phyloP scores from a whole-genome alignment of 345 rosid genomes.

The Pugionium dolabratum region DNA sequence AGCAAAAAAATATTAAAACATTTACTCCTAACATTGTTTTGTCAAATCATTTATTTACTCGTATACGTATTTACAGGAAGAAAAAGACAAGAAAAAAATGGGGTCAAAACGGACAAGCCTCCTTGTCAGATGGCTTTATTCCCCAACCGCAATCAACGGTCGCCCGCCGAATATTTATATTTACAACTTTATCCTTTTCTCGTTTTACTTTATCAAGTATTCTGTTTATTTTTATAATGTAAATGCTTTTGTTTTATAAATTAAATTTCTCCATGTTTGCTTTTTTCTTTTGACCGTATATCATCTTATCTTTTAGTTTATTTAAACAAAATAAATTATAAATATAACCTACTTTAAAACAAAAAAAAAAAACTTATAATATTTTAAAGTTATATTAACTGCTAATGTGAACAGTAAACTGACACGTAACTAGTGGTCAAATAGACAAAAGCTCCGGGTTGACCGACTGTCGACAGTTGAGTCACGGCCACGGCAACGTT shows the following conservation, averaged over 20 bases:
- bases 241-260: slow-evolving; percentile 2
- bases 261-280: slow-evolving; percentile 19
- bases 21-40: no score
- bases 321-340: background rate
- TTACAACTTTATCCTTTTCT: slow-evolving; percentile 3
- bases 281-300: slow-evolving; percentile 28
- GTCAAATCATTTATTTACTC: background rate
- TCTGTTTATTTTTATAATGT: background rate
- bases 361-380: no score
- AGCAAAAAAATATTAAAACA: no score
- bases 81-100: slow-evolving; percentile 32
- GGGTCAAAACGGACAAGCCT: slow-evolving; percentile 58
- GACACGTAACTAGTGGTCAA: slow-evolving; percentile 47
- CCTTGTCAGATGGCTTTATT: slow-evolving; percentile 63
- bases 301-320: slow-evolving; percentile 15
- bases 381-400: slow-evolving; percentile 8
- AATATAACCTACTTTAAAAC: no score
- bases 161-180: slow-evolving; percentile 49
- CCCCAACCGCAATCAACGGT: slow-evolving; percentile 99
- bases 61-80: background rate
- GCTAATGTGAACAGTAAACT: background rate
- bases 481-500: slow-evolving; percentile 51
- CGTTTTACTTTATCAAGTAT: slow-evolving; percentile 15
- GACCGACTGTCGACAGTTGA: slow-evolving; percentile 59
- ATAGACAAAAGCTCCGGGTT: slow-evolving; percentile 53